Evolutionary conservation across 2,329 filamentous ascomycete genomes (phyloP), one percentile per base, ranked within the genome.

Genomic region (Tolypocladium inflatum): DNA sequence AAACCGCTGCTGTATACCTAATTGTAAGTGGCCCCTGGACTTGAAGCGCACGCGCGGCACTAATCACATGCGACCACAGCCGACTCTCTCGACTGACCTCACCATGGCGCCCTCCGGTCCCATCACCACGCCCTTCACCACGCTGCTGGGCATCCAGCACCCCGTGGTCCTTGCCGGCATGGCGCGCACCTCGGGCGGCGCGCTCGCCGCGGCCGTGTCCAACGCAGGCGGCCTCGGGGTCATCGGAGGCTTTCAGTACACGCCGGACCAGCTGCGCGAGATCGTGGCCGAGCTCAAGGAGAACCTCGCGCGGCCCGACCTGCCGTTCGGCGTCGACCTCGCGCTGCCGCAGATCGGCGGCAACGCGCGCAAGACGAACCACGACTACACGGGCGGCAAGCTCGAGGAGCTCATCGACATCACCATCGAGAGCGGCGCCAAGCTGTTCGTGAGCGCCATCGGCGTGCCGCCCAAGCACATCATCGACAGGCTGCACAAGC

Each of bases 131-230:
- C 89, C 90, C 2, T 81, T 96, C 42, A 92, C 88, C 63, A 79
- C 79, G 57, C 85, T 97, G 55, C 82, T 97, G 56, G 83, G 85
- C 30, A 96, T 97, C 74, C 79, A 87, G 64, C 91, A 97, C 75
- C 93, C 93, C 45, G 87, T 97, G 72, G 78, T 97, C 64, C 89
- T 97, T 23, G 93, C 93, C 39, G 93, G 93, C 67, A 97, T 97
- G 93, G 92, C 93, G 2, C 85, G 89, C 61, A 90, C 89, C 11
- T 92, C 89, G 0, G 87, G 88, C 60, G 90, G 88, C 0, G 80
- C 80, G 21, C 85, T 96, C 53, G 91, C 90, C 9, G 91, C 91
- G 3, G 90, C 91, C 7, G 90, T 96, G 42, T 94, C 89, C 68
- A 95, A 95, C 70, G 90, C 91, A 1, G 91, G 91, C 62, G 91